A percentile compares a stretch with the other conserved stretches of the same genome.
Conservation (phyloP, 495 filamentous ascomycete genomes). For the Bombardia bombarda region DNA sequence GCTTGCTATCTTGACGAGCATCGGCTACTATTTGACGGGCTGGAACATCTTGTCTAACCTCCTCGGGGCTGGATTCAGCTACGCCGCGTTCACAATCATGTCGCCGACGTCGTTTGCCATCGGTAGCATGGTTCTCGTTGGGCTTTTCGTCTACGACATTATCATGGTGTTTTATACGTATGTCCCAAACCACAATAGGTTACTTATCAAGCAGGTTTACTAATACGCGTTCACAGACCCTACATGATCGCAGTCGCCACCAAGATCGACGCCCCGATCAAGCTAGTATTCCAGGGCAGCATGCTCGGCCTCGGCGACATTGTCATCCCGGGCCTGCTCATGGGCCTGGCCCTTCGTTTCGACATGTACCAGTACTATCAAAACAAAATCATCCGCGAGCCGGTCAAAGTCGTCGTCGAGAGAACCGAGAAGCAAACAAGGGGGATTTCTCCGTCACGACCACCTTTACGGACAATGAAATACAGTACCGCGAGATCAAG, state of each 20-base stretch:
- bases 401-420: constrained; percentile 20
- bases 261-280: constrained; percentile 85
- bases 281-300: constrained; percentile 77
- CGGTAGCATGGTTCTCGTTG: constrained; percentile 65
- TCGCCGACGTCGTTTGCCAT: constrained; percentile 87
- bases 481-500: constrained; percentile 34
- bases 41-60: constrained; percentile 79
- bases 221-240: constrained; percentile 38
- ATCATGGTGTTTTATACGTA: constrained; percentile 94
- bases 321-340: constrained; percentile 88
- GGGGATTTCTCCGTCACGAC: too few species aligned
- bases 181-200: constrained; percentile 18
- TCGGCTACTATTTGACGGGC: constrained; percentile 60
- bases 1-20: constrained; percentile 49
- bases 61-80: constrained; percentile 79
- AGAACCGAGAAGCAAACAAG: constrained; percentile 28
- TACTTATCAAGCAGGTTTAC: background rate
- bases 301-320: constrained; percentile 95
- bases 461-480: constrained; percentile 18
- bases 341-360: constrained; percentile 79
- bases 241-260: constrained; percentile 95
- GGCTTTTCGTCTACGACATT: constrained; percentile 90
- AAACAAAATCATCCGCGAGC: constrained; percentile 28
- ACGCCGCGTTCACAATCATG: constrained; percentile 70
- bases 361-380: constrained; percentile 82